Base-by-base conservation (phyloP, 768 basidiomycete genomes). In the Rubroboletus satanas region DNA sequence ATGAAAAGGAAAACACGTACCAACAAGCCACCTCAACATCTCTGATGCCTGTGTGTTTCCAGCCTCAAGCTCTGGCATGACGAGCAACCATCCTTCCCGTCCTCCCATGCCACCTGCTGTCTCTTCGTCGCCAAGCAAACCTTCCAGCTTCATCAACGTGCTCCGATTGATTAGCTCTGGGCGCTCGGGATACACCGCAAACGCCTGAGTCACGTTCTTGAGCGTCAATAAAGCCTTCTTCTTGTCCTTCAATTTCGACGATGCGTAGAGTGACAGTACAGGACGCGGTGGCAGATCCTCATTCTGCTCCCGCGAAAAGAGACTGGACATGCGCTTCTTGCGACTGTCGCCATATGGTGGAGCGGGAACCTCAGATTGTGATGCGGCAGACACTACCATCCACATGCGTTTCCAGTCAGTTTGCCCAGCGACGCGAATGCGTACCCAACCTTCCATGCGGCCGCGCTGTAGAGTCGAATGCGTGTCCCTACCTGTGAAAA, bases 131-230 rank as follows among this genome's bases (percentile, higher is more conserved):
- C 88, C 88, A 51, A 97, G 80, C 26, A 79, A 73, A 10, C 93
- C 96, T 66, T 98, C 94, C 7, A 98, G 67, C 69, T 98, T 98
- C 75, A 98, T 87, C 60, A 99, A 73, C 1, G 92, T 93, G 59
- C 93, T 94, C 62, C 84, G 78, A 58, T 80, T 87, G 71, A 98
- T 94, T 60, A 97, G 74, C 61, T 93, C 91, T 10, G 92, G 90
- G n/a, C 92, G 82, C 67, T 98, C 96, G 2, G 96, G 96, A 68
- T 94, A 99, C 9, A 99, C 92, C 3, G 92, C 91, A 66, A 94
- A 97, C 17, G 88, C 91, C 72, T 97, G 92, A 0, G 86, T 82
- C 49, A 94, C 77, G 39, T 83, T 73, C 32, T 72, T 77, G 54
- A 96, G 72, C 0, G 88, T 87, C 57, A 96, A 71, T 5, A 93